Conservation (phyloP, 495 filamentous ascomycete species). For the Hyaloscypha variabilis region DNA sequence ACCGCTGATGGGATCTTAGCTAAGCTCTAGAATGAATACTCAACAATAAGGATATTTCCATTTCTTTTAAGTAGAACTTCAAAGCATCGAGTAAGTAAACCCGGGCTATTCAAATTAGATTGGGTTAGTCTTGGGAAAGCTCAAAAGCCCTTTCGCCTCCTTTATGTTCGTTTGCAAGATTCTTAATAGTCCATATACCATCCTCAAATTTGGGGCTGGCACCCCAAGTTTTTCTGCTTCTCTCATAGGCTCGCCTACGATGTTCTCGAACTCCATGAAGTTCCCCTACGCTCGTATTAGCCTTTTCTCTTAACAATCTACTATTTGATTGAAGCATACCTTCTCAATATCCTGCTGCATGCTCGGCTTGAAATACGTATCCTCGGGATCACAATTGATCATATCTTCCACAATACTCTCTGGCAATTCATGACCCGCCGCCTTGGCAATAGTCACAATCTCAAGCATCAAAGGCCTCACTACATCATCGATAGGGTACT, state of each 20-base stretch:
- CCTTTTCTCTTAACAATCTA: constrained; percentile 30
- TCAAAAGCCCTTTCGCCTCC: constrained; percentile 35
- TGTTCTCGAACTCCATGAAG: constrained; percentile 55
- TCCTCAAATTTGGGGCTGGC: constrained; percentile 45
- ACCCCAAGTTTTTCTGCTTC: constrained; percentile 48
- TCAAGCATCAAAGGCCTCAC: constrained; percentile 29
- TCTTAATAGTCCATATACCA: constrained; percentile 46
- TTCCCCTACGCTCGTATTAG: constrained; percentile 39
- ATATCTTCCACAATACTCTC: constrained; percentile 56
- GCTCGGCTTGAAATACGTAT: constrained; percentile 54
- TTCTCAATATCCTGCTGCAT: constrained; percentile 56
- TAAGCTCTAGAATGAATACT: neutral
- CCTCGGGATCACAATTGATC: constrained; percentile 43
- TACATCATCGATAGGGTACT: constrained; percentile 28
- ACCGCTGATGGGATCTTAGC: constrained; percentile 5
- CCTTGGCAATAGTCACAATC: constrained; percentile 24
- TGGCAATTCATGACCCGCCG: constrained; percentile 45
- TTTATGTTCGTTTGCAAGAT: constrained; percentile 44
- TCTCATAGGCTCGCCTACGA: constrained; percentile 53
- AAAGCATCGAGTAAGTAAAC: neutral
- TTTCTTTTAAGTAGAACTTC: neutral
- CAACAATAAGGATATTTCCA: neutral
- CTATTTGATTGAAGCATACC: constrained; percentile 24
- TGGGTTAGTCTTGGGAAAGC: neutral
- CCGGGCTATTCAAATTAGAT: no score